Evolutionary conservation across 208 protist genomes (phyloP), one percentile per base, ranked within the genome.

Genomic region (Trypanosoma avium): DNA sequence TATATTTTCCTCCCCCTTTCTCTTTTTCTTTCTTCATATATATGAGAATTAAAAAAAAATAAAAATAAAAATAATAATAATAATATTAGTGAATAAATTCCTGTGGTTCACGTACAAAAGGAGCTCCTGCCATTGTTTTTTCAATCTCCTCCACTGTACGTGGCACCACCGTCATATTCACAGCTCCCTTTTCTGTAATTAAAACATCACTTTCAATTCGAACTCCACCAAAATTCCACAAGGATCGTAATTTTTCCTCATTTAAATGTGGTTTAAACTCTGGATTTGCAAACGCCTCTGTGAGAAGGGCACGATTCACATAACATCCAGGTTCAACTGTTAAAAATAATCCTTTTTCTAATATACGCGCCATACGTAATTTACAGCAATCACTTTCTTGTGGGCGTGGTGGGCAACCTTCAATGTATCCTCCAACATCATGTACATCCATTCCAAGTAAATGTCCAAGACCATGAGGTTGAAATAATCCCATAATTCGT

Each of bases 141-240:
- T 96, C 87, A 53, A 97, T 87, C 53, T 97, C 91, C 38, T 92
- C 91, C 21, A 94, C 79, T 5, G 81, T 91, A 33, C 88, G 86
- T 9, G 91, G 91, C 24, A 94, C 88, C 10, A 84, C 60, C 3
- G 88, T 94, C 70, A 81, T 90, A 71, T 97, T 97, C 22, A 92
- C 48, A 9, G 82, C 76, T 24, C 91, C 97, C 33, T 87, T 73
- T 24, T 83, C 81, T 7, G 97, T 99, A 8, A 99, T 88, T 2
- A 99, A 55, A 10, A 99, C 81, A 64, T 99, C 96, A 74, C 99
- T 99, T 78, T 99, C 98, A 54, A 99, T 97, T 33, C 98, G 86
- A 38, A 99, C 95, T 29, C 98, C 98, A 47, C 97, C 98, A 83
- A 99, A 97, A 1, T 75, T 30, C 65, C 76, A 82, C 71, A 92